phyloP scores from a whole-genome alignment of 2,329 filamentous ascomycete genomes.

The Claviceps sp. region DNA sequence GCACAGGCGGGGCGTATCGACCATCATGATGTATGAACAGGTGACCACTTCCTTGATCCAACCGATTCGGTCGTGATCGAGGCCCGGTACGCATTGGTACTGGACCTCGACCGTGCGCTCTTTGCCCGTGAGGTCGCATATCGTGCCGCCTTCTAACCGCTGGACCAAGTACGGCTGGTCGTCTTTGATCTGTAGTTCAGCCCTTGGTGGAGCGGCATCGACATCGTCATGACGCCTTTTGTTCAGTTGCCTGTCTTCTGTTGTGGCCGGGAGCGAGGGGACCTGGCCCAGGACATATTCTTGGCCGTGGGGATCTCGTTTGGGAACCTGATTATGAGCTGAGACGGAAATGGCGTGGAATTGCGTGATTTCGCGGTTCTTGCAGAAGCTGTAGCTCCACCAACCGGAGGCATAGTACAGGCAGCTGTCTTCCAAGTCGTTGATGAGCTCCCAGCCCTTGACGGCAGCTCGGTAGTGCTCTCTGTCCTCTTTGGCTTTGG shows the following conservation, averaged over 20 bases:
- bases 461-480: conserved; percentile 66
- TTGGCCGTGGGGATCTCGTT: conserved; percentile 60
- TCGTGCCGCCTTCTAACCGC: conserved; percentile 62
- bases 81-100: conserved; percentile 63
- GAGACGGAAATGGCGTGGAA: conserved; percentile 68
- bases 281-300: conserved; percentile 64
- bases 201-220: conserved; percentile 23
- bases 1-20: conserved; percentile 80
- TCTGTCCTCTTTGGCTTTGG: conserved; percentile 62
- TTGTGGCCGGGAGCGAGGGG: conserved; percentile 19
- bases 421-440: conserved; percentile 67
- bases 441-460: conserved; percentile 68
- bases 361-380: conserved; percentile 74
- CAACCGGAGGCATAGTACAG: conserved; percentile 74
- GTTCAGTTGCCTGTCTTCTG: conserved; percentile 8
- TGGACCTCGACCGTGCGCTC: conserved; percentile 76
- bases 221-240: conserved; percentile 8
- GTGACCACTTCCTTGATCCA: conserved; percentile 91
- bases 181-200: conserved; percentile 66
- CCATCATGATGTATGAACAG: conserved; percentile 84
- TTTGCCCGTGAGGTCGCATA: conserved; percentile 74
- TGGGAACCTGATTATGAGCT: conserved; percentile 57
- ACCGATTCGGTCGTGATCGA: conserved; percentile 61
- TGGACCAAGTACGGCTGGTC: conserved; percentile 81
- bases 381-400: conserved; percentile 96